Base-by-base conservation (phyloP, 192 early-diverging fungal genomes). In the Radiomyces spectabilis region DNA sequence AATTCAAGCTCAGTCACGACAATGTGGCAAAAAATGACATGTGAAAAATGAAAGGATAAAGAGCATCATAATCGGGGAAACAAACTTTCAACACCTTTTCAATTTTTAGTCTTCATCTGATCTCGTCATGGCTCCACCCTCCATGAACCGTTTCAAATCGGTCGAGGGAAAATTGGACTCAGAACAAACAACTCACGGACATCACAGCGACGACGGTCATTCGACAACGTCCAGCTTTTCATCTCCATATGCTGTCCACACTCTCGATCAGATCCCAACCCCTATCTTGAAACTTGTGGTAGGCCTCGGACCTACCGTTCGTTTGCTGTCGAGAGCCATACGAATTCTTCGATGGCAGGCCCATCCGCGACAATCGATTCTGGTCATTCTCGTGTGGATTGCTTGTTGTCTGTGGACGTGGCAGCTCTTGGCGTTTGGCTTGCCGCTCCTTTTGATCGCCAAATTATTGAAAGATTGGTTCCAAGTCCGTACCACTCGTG, bases 231-330 rank as follows among this genome's bases (percentile, higher is more conserved):
- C 35, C 13, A 55, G 43, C 18, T 66, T 66, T 16, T 54, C 43
- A n/a, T 66, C 64, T 4, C 64, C 64, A 19, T 54, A 46, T 34
- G 56, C 44, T 2, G 40, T 66, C 1, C 26, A 46, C n/a, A 66
- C 51, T 3, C 18, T 66, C 4, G 64, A 66, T 31, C 51, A 52
- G 27, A 66, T 66, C 37, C 64, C 64, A 13, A 50, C 57, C n/a
- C 64, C 56, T 1, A 49, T 66, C n/a, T 32, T 66, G 24, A 59
- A 49, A 30, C 39, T 59, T 1, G 25, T 66, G 0, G 53, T 59
- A 0, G 25, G 30, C 0, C 30, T 66, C 7, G 57, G 57, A 3
- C 64, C 64, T 21, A 18, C 43, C 18, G n/a, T 66, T 6, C 37
- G 41, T 5, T 19, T 48, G 4, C 6, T 51, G 1, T 27, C 46